phyloP scores from a whole-genome alignment of 2,329 filamentous ascomycete species.

The Acrocalymma vagum region DNA sequence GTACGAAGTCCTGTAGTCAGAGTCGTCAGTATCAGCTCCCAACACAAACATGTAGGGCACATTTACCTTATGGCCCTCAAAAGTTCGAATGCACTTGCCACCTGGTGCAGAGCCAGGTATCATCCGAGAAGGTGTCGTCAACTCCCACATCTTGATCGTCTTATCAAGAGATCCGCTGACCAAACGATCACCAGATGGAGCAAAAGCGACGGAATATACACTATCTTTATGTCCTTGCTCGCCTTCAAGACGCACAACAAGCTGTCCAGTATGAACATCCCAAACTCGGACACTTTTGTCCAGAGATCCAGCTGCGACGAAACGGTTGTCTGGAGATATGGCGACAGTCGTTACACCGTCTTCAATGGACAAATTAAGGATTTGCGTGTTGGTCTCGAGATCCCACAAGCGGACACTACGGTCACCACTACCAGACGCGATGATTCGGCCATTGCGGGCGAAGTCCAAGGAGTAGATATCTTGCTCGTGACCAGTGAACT shows the following conservation, averaged over 20 bases:
- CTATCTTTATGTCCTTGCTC: constrained; percentile 96
- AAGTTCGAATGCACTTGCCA: constrained; percentile 94
- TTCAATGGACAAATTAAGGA: constrained; percentile 88
- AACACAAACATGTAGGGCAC: not conserved
- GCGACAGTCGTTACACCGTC: constrained; percentile 98
- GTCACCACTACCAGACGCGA: constrained; percentile 94
- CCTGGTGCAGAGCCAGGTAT: constrained; percentile 77
- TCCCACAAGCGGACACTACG: constrained; percentile 96
- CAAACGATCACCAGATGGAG: constrained; percentile 89
- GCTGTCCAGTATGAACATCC: constrained; percentile 86
- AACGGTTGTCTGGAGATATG: constrained; percentile 94
- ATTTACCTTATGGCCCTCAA: constrained; percentile 91
- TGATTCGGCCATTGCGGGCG: constrained; percentile 89
- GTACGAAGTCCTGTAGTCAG: constrained; percentile 82
- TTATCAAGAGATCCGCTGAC: constrained; percentile 96
- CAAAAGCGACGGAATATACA: constrained; percentile 96
- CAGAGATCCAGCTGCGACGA: constrained; percentile 91
- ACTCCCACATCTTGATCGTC: constrained; percentile 99
- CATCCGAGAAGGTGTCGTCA: constrained; percentile 74
- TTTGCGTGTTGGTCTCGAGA: constrained; percentile 82
- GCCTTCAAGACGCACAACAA: constrained; percentile 91
- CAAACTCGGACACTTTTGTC: constrained; percentile 98
- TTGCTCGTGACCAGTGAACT: constrained; percentile 96
- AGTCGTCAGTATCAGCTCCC: constrained; percentile 6
- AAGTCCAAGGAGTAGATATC: constrained; percentile 98